These are phyloP conservation scores for Daphne laureola DNA, from an alignment of 441 rosid species.

Conservation along the genomic window DNA sequence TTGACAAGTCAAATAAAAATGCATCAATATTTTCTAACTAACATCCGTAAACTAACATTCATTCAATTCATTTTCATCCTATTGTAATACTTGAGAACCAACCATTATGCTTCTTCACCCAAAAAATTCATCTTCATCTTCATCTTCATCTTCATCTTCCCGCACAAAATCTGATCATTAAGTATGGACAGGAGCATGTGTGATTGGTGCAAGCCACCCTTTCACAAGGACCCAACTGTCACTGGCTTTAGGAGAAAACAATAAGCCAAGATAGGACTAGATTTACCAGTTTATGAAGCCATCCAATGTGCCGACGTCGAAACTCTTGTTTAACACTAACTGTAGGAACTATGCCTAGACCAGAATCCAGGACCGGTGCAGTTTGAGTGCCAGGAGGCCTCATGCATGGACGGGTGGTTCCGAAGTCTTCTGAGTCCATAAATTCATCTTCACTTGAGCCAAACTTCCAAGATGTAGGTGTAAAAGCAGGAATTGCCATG, in stretches of 20 bases:
- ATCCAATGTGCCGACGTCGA: constrained; percentile 57
- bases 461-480: constrained; percentile 50
- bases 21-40: too few relatives aligned
- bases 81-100: too few relatives aligned
- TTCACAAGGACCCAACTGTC: too few relatives aligned
- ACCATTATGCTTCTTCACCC: too few relatives aligned
- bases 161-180: too few relatives aligned
- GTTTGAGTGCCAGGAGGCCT: constrained; percentile 44
- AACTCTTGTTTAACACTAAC: constrained; percentile 61
- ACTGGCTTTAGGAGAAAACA: not conserved
- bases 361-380: constrained; percentile 42
- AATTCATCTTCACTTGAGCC: constrained; percentile 86
- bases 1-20: too few relatives aligned
- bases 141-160: too few relatives aligned
- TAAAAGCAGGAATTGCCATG: constrained; percentile 59
- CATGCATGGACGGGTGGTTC: constrained; percentile 42
- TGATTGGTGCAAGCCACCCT: not conserved
- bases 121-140: too few relatives aligned
- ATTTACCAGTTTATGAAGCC: constrained; percentile 84
- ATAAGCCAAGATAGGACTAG: not conserved
- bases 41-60: too few relatives aligned
- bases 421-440: constrained; percentile 78
- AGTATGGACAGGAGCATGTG: too few relatives aligned
- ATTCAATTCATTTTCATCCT: too few relatives aligned
- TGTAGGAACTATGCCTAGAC: constrained; percentile 30